Conservation (phyloP, 805 yeast genomes). For the Candida awuae region DNA sequence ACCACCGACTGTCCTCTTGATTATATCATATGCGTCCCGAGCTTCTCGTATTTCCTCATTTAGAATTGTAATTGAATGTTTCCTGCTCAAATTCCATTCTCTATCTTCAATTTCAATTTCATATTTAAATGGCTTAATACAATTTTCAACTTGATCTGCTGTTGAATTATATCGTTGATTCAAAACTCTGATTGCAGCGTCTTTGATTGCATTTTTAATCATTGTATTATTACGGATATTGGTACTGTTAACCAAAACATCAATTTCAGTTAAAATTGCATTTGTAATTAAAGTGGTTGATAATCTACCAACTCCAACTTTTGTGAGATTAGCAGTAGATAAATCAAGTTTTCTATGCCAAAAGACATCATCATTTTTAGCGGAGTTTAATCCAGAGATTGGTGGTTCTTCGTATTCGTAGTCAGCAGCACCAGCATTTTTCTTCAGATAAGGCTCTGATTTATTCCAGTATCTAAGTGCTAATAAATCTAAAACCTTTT, state of each 20-base stretch:
- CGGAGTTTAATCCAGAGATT: slow-evolving; percentile 46
- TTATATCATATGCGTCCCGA: slow-evolving; percentile 46
- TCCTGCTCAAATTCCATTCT: slow-evolving; percentile 82
- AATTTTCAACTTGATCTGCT: slow-evolving; percentile 97
- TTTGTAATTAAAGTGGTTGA: slow-evolving; percentile 78
- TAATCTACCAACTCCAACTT: slow-evolving; percentile 87
- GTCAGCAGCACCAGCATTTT: slow-evolving; percentile 12
- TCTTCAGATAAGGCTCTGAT: slow-evolving; percentile 30
- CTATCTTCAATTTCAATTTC: slow-evolving; percentile 94
- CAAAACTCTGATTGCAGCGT: slow-evolving; percentile 76
- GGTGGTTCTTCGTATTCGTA: slow-evolving; percentile 37
- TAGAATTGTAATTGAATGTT: slow-evolving; percentile 62
- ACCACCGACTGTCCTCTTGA: slow-evolving; percentile 72
- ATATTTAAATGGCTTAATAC: slow-evolving; percentile 95
- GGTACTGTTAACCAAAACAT: slow-evolving; percentile 62
- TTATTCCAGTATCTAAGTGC: slow-evolving; percentile 92
- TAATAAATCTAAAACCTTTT: slow-evolving; percentile 73
- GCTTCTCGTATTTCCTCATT: slow-evolving; percentile 86
- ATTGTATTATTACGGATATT: slow-evolving; percentile 79
- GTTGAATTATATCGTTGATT: slow-evolving; percentile 78
- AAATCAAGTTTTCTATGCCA: slow-evolving; percentile 88
- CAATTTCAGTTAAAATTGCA: slow-evolving; percentile 70
- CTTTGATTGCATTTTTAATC: slow-evolving; percentile 71
- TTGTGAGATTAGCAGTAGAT: slow-evolving; percentile 76
- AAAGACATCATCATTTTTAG: slow-evolving; percentile 59